phyloP scores from a whole-genome alignment of 164 flowering plant genomes.

The Cinnamomum micranthum region DNA sequence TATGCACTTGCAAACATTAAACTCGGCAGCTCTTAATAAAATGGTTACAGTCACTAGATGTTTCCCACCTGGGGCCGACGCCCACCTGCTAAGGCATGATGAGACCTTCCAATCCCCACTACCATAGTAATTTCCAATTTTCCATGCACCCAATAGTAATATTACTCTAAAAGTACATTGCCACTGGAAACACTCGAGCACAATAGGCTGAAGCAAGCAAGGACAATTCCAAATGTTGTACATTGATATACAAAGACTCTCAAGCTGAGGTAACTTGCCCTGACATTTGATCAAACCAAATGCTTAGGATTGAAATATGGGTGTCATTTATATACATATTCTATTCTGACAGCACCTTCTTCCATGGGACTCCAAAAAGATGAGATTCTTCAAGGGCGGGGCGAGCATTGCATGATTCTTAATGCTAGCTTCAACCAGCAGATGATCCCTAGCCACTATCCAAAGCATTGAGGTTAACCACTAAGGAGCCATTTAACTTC shows the following conservation, averaged over 20 bases:
- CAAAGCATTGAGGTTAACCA: neutral
- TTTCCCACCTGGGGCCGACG: too few species aligned
- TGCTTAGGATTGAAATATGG: neutral
- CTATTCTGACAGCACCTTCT: neutral
- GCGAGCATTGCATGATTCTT: neutral
- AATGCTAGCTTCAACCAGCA: neutral
- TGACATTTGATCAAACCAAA: neutral
- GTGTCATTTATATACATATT: neutral
- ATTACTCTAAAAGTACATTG: neutral
- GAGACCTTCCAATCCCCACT: too few species aligned
- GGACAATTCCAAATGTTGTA: neutral
- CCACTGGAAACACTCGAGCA: too few species aligned
- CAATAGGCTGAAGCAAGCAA: neutral
- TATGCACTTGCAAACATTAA: too few species aligned
- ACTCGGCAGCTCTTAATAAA: too few species aligned
- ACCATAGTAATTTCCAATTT: too few species aligned
- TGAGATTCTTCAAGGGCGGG: neutral
- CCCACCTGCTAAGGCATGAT: too few species aligned
- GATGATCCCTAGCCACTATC: too few species aligned
- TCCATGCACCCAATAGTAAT: too few species aligned
- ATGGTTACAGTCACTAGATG: too few species aligned
- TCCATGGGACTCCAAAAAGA: neutral
- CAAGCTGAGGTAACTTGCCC: neutral
- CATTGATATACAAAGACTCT: neutral
- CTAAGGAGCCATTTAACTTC: slow-evolving; percentile 42